A percentile compares a stretch with the other conserved stretches of the same genome.
Conservation (phyloP, 2,329 filamentous ascomycete species). For the Cytospora piceae region DNA sequence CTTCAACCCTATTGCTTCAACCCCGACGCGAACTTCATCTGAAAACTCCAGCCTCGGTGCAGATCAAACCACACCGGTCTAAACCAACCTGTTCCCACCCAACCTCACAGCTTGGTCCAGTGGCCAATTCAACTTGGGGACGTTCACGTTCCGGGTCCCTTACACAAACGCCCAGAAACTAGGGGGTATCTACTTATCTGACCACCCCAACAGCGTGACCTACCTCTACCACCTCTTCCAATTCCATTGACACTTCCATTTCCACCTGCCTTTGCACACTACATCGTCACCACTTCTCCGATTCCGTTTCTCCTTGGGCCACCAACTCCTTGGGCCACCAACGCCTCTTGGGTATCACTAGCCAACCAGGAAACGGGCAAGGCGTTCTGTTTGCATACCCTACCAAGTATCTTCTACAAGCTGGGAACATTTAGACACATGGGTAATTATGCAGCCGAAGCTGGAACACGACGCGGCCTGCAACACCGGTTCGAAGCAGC, state of each 20-base stretch:
- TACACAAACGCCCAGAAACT: neutral
- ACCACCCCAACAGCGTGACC: neutral
- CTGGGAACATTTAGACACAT: neutral
- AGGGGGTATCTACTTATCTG: neutral
- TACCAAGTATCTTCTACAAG: neutral
- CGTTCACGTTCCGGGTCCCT: neutral
- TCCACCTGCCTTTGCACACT: neutral
- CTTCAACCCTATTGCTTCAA: too few relatives aligned
- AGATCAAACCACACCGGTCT: too few relatives aligned
- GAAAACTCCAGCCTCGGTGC: too few relatives aligned
- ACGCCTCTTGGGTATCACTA: neutral
- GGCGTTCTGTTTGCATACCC: neutral
- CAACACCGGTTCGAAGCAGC: neutral
- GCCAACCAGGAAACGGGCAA: neutral
- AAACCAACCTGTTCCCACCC: neutral
- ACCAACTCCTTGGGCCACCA: neutral
- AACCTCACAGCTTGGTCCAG: neutral
- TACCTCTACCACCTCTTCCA: neutral
- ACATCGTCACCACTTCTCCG: neutral
- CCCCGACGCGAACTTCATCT: too few relatives aligned
- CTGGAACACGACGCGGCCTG: neutral
- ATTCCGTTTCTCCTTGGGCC: neutral
- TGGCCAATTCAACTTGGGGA: neutral
- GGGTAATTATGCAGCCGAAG: neutral
- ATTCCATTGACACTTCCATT: neutral